Evolutionary conservation across 371 early-diverging fungal species (phyloP).

Genomic region (Thermomucor indicae-seudaticae): DNA sequence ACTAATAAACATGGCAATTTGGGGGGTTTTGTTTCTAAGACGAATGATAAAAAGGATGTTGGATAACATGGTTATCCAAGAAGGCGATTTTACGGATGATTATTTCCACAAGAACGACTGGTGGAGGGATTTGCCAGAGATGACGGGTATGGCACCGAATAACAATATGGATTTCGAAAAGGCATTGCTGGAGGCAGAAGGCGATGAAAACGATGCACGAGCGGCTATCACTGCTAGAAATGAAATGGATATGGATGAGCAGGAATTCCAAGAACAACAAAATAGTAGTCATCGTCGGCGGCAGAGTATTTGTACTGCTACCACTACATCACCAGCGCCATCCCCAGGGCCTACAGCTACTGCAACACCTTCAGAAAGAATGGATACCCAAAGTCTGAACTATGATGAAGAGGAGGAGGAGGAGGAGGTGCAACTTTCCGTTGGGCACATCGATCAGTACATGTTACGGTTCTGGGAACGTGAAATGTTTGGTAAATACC

Average conservation of each 20-base stretch:
- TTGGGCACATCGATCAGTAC: constrained; percentile 70
- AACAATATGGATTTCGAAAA: constrained; percentile 54
- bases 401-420: constrained; percentile 8
- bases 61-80: constrained; percentile 85
- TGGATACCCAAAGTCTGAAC: neutral
- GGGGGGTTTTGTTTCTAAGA: neutral
- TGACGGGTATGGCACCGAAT: constrained; percentile 30
- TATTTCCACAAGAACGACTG: constrained; percentile 66
- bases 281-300: too few species aligned
- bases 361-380: neutral
- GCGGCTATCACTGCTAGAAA: constrained; percentile 64
- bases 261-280: constrained; percentile 56
- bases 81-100: constrained; percentile 78
- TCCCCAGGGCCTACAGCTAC: neutral
- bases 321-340: constrained; percentile 11
- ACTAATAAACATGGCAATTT: too few species aligned
- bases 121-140: constrained; percentile 60
- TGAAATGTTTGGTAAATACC: constrained; percentile 52
- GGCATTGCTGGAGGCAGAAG: constrained; percentile 65
- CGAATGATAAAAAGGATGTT: constrained; percentile 47
- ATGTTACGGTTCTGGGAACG: constrained; percentile 65
- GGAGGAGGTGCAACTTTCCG: constrained; percentile 29
- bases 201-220: constrained; percentile 63
- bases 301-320: constrained; percentile 9
- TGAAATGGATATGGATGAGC: constrained; percentile 62